These are phyloP conservation scores for Colletotrichum australisinense DNA, from an alignment of 2,329 filamentous ascomycete genomes.

Conservation along the genomic window DNA sequence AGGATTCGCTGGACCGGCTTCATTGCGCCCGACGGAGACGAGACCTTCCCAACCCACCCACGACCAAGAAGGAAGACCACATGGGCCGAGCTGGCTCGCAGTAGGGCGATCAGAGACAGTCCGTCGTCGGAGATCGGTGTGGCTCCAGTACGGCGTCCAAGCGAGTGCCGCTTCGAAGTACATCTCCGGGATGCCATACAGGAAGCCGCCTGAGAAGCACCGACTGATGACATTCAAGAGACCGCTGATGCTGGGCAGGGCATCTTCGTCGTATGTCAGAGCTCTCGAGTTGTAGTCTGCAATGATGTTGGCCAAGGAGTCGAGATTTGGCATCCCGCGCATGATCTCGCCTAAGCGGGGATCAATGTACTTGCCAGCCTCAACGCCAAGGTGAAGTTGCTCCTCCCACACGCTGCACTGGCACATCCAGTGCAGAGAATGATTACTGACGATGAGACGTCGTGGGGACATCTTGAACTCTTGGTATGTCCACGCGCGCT, in stretches of 20 bases:
- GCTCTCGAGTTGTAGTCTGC: slow-evolving; percentile 44
- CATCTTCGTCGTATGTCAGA: slow-evolving; percentile 45
- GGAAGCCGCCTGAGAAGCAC: not conserved
- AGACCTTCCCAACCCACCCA: not conserved
- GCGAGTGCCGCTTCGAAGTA: slow-evolving; percentile 4
- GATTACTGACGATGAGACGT: too few species aligned
- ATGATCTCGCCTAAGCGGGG: not conserved
- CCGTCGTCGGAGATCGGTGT: not conserved
- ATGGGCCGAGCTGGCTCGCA: not conserved
- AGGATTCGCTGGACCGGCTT: not conserved
- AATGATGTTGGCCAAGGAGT: not conserved
- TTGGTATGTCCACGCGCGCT: too few species aligned
- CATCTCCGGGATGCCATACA: slow-evolving; percentile 4
- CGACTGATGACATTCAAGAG: not conserved
- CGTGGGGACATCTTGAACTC: too few species aligned
- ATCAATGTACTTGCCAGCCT: too few species aligned
- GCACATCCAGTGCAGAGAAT: too few species aligned
- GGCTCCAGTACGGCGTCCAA: not conserved
- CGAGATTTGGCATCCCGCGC: not conserved
- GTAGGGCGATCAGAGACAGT: not conserved
- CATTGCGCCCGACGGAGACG: not conserved
- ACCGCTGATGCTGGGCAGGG: slow-evolving; percentile 2
- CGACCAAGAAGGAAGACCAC: not conserved
- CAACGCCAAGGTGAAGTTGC: too few species aligned
- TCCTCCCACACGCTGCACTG: too few species aligned